phyloP scores from a whole-genome alignment of 345 rosid genomes.

The Schrenkiella parvula region DNA sequence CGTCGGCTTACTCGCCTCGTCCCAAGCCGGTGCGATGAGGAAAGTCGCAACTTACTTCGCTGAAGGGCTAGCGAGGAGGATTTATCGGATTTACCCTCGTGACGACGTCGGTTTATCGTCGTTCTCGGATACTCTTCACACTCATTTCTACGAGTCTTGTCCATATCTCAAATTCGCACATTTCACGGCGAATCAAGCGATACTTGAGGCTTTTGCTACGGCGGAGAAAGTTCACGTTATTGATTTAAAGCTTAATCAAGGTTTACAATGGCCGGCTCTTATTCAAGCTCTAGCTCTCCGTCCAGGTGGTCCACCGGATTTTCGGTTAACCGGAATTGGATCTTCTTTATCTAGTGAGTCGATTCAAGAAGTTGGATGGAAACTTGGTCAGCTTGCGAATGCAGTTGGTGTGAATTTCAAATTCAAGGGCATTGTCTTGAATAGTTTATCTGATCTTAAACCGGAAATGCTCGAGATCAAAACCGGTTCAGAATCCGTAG shows the following conservation, averaged over 20 bases:
- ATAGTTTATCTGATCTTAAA: conserved; percentile 64
- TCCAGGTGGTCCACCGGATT: conserved; percentile 74
- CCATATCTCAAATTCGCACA: conserved; percentile 94
- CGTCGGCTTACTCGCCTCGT: conserved; percentile 58
- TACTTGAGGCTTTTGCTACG: conserved; percentile 64
- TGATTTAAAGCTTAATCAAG: conserved; percentile 69
- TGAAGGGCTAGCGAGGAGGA: conserved; percentile 70
- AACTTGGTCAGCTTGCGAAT: conserved; percentile 63
- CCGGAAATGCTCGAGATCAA: conserved; percentile 60
- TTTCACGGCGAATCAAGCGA: conserved; percentile 93
- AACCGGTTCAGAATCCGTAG: conserved; percentile 54
- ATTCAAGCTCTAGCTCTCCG: conserved; percentile 92
- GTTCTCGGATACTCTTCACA: conserved; percentile 54
- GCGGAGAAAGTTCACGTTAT: conserved; percentile 67
- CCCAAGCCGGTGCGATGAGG: conserved; percentile 84
- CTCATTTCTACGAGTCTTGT: conserved; percentile 87
- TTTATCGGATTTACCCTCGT: conserved; percentile 60
- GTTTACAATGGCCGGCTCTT: conserved; percentile 95
- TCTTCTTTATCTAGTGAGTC: conserved; percentile 61
- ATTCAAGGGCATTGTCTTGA: conserved; percentile 57
- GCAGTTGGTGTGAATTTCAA: conserved; percentile 59
- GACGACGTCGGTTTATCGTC: conserved; percentile 35
- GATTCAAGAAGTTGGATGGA: conserved; percentile 77
- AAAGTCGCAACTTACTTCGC: conserved; percentile 95
- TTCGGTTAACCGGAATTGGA: conserved; percentile 85